Evolutionary conservation across 306 rosid species (phyloP).

Genomic region (Sicyos baderoa): DNA sequence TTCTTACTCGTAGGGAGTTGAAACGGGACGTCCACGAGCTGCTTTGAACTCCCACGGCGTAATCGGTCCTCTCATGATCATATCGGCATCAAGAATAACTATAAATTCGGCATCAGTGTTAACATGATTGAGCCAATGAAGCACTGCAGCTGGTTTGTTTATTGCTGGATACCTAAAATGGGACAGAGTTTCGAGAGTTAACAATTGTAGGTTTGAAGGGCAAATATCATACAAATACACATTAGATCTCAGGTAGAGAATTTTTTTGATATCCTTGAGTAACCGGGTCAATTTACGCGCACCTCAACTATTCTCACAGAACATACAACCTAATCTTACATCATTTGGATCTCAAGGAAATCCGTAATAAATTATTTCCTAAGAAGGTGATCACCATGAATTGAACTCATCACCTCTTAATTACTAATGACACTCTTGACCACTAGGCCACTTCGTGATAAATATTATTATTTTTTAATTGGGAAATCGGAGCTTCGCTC

Average conservation of each 20-base stretch:
- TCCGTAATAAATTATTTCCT: too few species aligned
- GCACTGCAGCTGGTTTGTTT: conserved; percentile 96
- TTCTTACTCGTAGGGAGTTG: conserved; percentile 96
- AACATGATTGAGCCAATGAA: conserved; percentile 97
- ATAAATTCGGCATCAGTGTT: conserved; percentile 77
- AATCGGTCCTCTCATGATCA: conserved; percentile 92
- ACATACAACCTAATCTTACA: too few species aligned
- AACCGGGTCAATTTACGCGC: too few species aligned
- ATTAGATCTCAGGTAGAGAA: conserved; percentile 2
- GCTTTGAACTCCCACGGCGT: conserved; percentile 99
- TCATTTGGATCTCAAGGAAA: too few species aligned
- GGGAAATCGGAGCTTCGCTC: too few species aligned
- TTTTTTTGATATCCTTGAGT: not conserved
- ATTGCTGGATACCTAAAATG: conserved; percentile 91
- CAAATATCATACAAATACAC: not conserved
- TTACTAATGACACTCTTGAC: too few species aligned
- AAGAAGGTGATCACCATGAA: too few species aligned
- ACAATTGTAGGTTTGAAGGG: not conserved
- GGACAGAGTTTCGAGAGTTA: conserved; percentile 9
- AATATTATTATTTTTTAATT: too few species aligned
- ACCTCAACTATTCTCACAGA: too few species aligned
- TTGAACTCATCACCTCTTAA: too few species aligned
- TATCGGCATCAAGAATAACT: conserved; percentile 97
- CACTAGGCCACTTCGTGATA: too few species aligned
- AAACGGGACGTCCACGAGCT: conserved; percentile 76